Evolutionary conservation across 352 stramenopile genomes (phyloP).

Genomic region (Phytophthora pistaciae): DNA sequence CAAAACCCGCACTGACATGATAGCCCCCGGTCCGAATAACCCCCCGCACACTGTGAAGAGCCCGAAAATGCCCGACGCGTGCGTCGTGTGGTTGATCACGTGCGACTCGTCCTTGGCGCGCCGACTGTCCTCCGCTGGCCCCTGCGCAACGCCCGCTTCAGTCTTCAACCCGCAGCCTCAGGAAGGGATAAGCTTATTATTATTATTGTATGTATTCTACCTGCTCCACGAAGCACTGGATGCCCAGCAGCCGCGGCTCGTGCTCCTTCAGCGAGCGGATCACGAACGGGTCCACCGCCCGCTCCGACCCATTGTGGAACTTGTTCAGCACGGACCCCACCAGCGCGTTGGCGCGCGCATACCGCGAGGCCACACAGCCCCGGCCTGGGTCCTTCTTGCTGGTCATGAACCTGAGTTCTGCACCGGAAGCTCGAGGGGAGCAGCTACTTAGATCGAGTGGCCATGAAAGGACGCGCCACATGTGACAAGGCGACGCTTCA

Average conservation of each 20-base stretch:
- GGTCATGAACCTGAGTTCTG: slow-evolving; percentile 7
- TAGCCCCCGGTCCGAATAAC: slow-evolving; percentile 51
- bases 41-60: slow-evolving; percentile 66
- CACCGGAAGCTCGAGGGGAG: background rate
- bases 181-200: background rate
- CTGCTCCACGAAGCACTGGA: slow-evolving; percentile 82
- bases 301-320: slow-evolving; percentile 74
- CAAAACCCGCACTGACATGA: slow-evolving; percentile 58
- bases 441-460: no score
- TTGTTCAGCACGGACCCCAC: slow-evolving; percentile 76
- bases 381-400: background rate
- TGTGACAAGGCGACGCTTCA: no score
- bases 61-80: slow-evolving; percentile 7
- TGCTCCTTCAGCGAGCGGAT: slow-evolving; percentile 59
- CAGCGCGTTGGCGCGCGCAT: slow-evolving; percentile 56
- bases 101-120: slow-evolving; percentile 44
- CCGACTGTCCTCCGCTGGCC: slow-evolving; percentile 60
- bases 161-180: slow-evolving; percentile 1
- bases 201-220: slow-evolving; percentile 19
- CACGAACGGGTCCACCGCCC: slow-evolving; percentile 76
- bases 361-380: slow-evolving; percentile 33
- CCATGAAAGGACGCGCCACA: no score
- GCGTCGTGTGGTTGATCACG: slow-evolving; percentile 7
- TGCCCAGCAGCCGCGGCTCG: slow-evolving; percentile 65
- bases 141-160: slow-evolving; percentile 35